phyloP scores from a whole-genome alignment of 257 asterid species.

The Nemophila menziesii region DNA sequence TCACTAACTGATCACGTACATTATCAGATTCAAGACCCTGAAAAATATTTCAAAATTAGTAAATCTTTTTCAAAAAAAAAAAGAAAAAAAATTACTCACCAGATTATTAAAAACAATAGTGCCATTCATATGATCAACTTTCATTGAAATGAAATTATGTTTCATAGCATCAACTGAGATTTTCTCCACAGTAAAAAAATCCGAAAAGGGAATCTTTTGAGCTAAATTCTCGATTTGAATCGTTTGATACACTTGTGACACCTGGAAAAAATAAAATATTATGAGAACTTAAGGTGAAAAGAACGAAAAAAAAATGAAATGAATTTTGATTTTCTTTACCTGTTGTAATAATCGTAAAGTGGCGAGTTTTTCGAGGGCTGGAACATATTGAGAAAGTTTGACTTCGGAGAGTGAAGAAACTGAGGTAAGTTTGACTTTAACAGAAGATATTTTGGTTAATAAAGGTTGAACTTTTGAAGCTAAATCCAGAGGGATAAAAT shows the following conservation, averaged over 20 bases:
- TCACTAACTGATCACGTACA: conserved; percentile 44
- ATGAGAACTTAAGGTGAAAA: neutral
- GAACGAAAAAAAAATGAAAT: neutral
- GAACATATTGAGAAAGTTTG: conserved; percentile 54
- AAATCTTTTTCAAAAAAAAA: too few relatives aligned
- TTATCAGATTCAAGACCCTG: conserved; percentile 79
- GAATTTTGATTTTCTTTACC: conserved; percentile 22
- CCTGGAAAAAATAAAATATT: conserved; percentile 23
- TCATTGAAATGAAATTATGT: conserved; percentile 55
- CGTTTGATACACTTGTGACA: conserved; percentile 77
- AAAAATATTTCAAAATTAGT: neutral
- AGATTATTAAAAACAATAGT: conserved; percentile 59
- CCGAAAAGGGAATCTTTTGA: conserved; percentile 55
- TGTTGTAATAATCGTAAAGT: conserved; percentile 75
- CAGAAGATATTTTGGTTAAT: conserved; percentile 49
- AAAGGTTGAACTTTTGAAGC: conserved; percentile 59
- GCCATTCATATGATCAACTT: conserved; percentile 66
- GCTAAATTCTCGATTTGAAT: conserved; percentile 58
- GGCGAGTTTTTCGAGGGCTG: conserved; percentile 71
- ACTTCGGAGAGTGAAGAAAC: conserved; percentile 69
- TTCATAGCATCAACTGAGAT: conserved; percentile 77
- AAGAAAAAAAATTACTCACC: conserved; percentile 29
- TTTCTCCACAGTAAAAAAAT: conserved; percentile 59
- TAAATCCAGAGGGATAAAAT: conserved; percentile 64
- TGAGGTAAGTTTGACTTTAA: conserved; percentile 60